phyloP scores from a whole-genome alignment of 352 stramenopile genomes.

The Halophytophthora polymorphica region DNA sequence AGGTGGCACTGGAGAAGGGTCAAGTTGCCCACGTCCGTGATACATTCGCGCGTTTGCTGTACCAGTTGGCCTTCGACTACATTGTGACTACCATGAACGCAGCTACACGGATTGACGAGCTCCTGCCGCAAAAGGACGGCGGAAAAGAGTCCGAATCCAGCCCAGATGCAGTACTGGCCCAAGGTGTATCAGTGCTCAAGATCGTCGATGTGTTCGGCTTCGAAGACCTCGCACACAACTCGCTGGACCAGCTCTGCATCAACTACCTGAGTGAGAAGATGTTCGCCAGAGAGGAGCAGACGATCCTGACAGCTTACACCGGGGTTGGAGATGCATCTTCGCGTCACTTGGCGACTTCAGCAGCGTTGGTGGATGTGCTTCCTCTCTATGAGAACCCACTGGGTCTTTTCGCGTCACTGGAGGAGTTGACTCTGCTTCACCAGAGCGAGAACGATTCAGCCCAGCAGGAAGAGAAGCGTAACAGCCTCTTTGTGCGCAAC shows the following conservation, averaged over 20 bases:
- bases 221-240: slow-evolving; percentile 65
- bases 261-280: slow-evolving; percentile 85
- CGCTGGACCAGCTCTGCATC: slow-evolving; percentile 76
- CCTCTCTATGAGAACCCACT: slow-evolving; percentile 49
- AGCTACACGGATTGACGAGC: slow-evolving; percentile 24
- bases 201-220: slow-evolving; percentile 78
- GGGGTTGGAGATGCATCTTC: neutral
- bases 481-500: slow-evolving; percentile 63
- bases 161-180: neutral
- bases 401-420: slow-evolving; percentile 62
- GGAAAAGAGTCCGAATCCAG: slow-evolving; percentile 1
- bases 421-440: slow-evolving; percentile 65
- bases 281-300: slow-evolving; percentile 40
- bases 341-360: slow-evolving; percentile 1
- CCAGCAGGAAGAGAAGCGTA: slow-evolving; percentile 60
- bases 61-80: slow-evolving; percentile 46
- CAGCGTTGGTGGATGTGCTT: slow-evolving; percentile 21
- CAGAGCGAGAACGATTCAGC: slow-evolving; percentile 42
- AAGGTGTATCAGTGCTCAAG: slow-evolving; percentile 25
- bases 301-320: slow-evolving; percentile 14
- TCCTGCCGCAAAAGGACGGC: neutral
- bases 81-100: slow-evolving; percentile 50
- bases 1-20: slow-evolving; percentile 42
- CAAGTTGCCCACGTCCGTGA: slow-evolving; percentile 50
- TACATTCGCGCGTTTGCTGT: slow-evolving; percentile 57